Conservation (phyloP, 768 basidiomycete species). For the Leccinum variicolor region DNA sequence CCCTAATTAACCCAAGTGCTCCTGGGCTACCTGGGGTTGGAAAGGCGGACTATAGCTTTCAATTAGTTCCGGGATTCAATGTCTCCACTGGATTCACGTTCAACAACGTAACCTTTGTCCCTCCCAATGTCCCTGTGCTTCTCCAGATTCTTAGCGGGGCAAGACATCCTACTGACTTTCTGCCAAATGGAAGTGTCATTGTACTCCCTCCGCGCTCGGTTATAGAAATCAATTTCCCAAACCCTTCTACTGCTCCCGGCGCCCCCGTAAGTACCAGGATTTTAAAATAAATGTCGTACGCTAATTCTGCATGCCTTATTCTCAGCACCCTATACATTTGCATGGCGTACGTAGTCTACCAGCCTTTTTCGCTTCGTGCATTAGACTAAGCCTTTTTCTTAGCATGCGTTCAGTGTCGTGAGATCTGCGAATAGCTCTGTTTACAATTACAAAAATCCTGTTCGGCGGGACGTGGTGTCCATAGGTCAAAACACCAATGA, state of each 20-base stretch:
- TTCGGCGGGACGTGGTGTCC: slow-evolving; percentile 33
- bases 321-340: slow-evolving; percentile 40
- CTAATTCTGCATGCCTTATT: slow-evolving; percentile 8
- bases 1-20: slow-evolving; percentile 29
- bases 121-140: slow-evolving; percentile 49
- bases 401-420: slow-evolving; percentile 38
- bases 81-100: slow-evolving; percentile 9
- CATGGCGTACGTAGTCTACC: slow-evolving; percentile 34
- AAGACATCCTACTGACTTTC: slow-evolving; percentile 39
- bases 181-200: slow-evolving; percentile 49
- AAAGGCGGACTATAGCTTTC: slow-evolving; percentile 39
- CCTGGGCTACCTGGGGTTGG: slow-evolving; percentile 39
- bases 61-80: slow-evolving; percentile 14
- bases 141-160: slow-evolving; percentile 60
- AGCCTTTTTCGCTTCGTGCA: not conserved
- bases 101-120: slow-evolving; percentile 31
- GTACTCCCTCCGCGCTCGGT: slow-evolving; percentile 40
- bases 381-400: not conserved
- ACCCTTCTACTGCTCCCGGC: slow-evolving; percentile 20
- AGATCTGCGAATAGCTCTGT: slow-evolving; percentile 26
- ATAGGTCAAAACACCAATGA: slow-evolving; percentile 28
- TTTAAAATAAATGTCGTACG: not conserved
- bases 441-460: slow-evolving; percentile 37
- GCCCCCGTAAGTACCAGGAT: slow-evolving; percentile 26
- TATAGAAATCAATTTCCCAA: slow-evolving; percentile 47